Evolutionary conservation across 495 filamentous ascomycete genomes (phyloP), one percentile per base, ranked within the genome.

Genomic region (Monascus purpureus): DNA sequence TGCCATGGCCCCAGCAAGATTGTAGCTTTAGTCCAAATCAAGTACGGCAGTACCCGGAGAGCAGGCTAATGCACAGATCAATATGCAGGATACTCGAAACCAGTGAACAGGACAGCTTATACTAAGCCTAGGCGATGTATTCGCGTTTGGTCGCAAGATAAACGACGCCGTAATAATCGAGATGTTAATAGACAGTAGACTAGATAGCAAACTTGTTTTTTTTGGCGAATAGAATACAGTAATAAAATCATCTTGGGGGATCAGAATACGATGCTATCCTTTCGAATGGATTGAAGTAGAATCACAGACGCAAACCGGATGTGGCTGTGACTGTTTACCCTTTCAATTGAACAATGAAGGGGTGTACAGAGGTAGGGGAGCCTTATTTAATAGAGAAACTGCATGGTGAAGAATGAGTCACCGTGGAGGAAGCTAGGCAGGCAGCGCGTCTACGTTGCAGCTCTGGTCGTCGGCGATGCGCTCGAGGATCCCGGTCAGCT

Each of bases 1-100:
- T 22, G 84, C 82, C 90, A 96, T 97, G 15, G 28, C 31, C 29
- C n/a, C n/a, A n/a, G n/a, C n/a, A n/a, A n/a, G n/a, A n/a, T n/a
- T n/a, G n/a, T n/a, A n/a, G n/a, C n/a, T n/a, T n/a, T n/a, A n/a
- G n/a, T n/a, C n/a, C n/a, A n/a, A n/a, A n/a, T n/a, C n/a, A n/a
- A n/a, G n/a, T n/a, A n/a, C n/a, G n/a, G n/a, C n/a, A n/a, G n/a
- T n/a, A n/a, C n/a, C n/a, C n/a, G n/a, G n/a, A n/a, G n/a, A n/a
- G n/a, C n/a, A n/a, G n/a, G n/a, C n/a, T n/a, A n/a, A n/a, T n/a
- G n/a, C n/a, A n/a, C n/a, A n/a, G n/a, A n/a, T n/a, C n/a, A n/a
- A n/a, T n/a, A n/a, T n/a, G n/a, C n/a, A 17, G n/a, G 23, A 17
- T 15, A 28, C 27, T 35, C 38, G 31, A 14, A 25, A 17, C 31